A percentile compares a stretch with the other conserved stretches of the same genome.
Evolutionary conservation across 78 protist genomes (phyloP).

Genomic region (Guillardia theta): DNA sequence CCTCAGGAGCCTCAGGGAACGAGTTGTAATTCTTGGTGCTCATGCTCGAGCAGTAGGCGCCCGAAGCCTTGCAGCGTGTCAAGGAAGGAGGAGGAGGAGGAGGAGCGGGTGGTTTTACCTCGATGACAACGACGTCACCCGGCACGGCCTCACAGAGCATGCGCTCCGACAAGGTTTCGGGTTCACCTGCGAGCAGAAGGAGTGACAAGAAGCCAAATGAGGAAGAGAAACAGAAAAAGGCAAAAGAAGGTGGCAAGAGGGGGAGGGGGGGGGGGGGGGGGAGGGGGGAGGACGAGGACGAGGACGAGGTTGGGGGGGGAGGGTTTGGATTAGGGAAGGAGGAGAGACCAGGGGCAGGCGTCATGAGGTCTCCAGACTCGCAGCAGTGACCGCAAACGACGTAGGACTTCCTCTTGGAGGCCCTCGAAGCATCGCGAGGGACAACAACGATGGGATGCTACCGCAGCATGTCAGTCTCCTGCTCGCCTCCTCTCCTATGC

Average conservation of each 20-base stretch:
- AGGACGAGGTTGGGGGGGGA: not conserved
- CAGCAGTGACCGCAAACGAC: constrained; percentile 47
- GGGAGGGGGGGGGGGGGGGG: not conserved
- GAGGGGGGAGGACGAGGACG: not conserved
- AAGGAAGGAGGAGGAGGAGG: not conserved
- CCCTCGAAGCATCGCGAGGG: not conserved
- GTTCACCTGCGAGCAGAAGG: not conserved
- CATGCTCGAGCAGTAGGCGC: constrained; percentile 43
- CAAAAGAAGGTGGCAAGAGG: not conserved
- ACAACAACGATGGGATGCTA: constrained; percentile 11
- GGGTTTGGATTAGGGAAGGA: not conserved
- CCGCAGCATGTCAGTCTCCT: no score
- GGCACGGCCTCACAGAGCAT: not conserved
- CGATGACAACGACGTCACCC: not conserved
- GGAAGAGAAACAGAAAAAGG: not conserved
- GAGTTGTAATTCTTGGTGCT: constrained; percentile 52
- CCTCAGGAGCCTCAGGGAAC: constrained; percentile 7
- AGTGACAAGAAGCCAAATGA: not conserved
- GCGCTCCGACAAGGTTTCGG: not conserved
- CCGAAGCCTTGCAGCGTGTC: not conserved
- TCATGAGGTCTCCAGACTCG: constrained; percentile 48
- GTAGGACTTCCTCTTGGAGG: not conserved
- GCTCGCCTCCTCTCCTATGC: no score
- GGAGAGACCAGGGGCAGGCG: constrained; percentile 33
- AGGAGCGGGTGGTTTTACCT: not conserved